phyloP scores from a whole-genome alignment of 1,284 basidiomycete genomes.

The Amylostereum areolatum region DNA sequence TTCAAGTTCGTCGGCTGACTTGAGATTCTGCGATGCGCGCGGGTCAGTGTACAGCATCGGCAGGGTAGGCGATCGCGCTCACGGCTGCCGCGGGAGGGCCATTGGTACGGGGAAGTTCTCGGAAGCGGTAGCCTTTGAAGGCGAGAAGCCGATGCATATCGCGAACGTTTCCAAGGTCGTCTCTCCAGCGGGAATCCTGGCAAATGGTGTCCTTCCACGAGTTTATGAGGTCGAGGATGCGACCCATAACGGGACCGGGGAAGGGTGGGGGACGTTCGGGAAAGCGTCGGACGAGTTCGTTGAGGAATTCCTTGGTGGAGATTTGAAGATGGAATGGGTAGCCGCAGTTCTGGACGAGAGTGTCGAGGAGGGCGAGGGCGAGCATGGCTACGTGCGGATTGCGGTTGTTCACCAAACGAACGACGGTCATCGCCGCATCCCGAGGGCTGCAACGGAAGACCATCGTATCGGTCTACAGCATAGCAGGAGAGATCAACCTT shows the following conservation, averaged over 20 bases:
- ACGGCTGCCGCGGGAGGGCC: constrained; percentile 37
- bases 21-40: constrained; percentile 74
- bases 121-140: constrained; percentile 96
- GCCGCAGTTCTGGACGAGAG: constrained; percentile 92
- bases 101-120: constrained; percentile 48
- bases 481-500: constrained; percentile 22
- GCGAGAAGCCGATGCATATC: constrained; percentile 96
- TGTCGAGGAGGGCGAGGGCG: constrained; percentile 82
- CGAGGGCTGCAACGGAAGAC: constrained; percentile 63
- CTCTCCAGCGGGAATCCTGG: constrained; percentile 85
- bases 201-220: constrained; percentile 96
- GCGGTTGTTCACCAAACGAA: constrained; percentile 81
- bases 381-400: constrained; percentile 88
- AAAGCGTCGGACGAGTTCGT: constrained; percentile 96
- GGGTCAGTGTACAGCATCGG: no score
- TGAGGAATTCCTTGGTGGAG: constrained; percentile 97
- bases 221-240: constrained; percentile 91
- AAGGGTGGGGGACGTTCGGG: constrained; percentile 96
- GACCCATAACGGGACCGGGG: constrained; percentile 90
- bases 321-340: constrained; percentile 98
- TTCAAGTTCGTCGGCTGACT: constrained; percentile 95
- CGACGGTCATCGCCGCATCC: constrained; percentile 83
- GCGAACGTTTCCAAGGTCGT: constrained; percentile 94
- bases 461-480: constrained; percentile 2
- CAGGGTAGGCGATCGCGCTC: no score